Conservation (phyloP, 805 yeast species). For the Wickerhamiella parazyma region DNA sequence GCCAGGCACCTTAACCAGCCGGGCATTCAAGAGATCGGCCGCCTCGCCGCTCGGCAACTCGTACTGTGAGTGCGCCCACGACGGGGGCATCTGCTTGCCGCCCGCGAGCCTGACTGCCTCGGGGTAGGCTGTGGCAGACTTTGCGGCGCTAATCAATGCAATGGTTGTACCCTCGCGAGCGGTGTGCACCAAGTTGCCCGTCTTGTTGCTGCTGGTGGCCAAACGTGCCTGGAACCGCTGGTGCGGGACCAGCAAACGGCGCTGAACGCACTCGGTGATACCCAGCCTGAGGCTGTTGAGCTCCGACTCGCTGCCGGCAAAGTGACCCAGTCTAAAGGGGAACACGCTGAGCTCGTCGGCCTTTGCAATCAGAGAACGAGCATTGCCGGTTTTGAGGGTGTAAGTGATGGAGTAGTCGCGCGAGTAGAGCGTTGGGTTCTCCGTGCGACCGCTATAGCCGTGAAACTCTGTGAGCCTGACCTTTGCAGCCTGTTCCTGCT, state of each 20-base stretch:
- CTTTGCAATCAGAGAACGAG: slow-evolving; percentile 55
- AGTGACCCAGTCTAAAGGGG: slow-evolving; percentile 77
- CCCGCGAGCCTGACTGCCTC: slow-evolving; percentile 74
- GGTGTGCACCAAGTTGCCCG: slow-evolving; percentile 44
- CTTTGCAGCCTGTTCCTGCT: slow-evolving; percentile 24
- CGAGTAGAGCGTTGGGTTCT: slow-evolving; percentile 44
- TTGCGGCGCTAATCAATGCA: slow-evolving; percentile 34
- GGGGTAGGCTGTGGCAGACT: slow-evolving; percentile 28
- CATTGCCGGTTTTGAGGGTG: slow-evolving; percentile 57
- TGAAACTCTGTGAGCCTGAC: slow-evolving; percentile 21
- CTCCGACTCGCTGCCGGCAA: slow-evolving; percentile 43
- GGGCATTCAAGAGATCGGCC: slow-evolving; percentile 20
- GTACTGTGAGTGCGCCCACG: slow-evolving; percentile 79
- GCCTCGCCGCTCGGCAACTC: slow-evolving; percentile 41
- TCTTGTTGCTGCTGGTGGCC: slow-evolving; percentile 43
- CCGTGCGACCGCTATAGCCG: slow-evolving; percentile 20
- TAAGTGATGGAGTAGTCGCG: slow-evolving; percentile 81
- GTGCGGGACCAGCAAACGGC: slow-evolving; percentile 60
- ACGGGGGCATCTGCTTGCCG: slow-evolving; percentile 50
- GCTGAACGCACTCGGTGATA: slow-evolving; percentile 62
- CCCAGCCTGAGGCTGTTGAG: slow-evolving; percentile 58
- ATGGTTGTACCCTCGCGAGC: slow-evolving; percentile 76
- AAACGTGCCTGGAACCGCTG: slow-evolving; percentile 63
- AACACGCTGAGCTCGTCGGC: slow-evolving; percentile 73
- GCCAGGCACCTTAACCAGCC: slow-evolving; percentile 20